These are phyloP conservation scores for Paecilomyces formosus DNA, from an alignment of 2,329 filamentous ascomycete genomes.

Conservation along the genomic window DNA sequence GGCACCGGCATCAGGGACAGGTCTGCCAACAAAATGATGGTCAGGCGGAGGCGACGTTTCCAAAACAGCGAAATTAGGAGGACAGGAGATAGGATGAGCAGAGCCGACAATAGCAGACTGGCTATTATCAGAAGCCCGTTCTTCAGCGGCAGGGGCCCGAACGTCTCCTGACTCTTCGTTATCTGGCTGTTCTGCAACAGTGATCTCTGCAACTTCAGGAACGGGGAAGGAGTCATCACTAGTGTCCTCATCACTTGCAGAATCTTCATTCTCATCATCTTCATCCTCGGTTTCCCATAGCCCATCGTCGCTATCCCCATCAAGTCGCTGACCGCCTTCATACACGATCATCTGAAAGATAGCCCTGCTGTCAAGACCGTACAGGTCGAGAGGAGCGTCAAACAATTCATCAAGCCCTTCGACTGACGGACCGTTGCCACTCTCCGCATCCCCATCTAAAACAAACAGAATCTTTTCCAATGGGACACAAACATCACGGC, in stretches of 20 bases:
- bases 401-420: conserved; percentile 14
- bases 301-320: conserved; percentile 35
- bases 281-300: conserved; percentile 36
- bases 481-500: conserved; percentile 43
- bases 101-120: conserved; percentile 1
- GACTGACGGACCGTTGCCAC: not conserved
- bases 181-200: not conserved
- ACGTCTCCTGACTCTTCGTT: conserved; percentile 4
- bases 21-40: conserved; percentile 32
- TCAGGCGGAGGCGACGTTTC: conserved; percentile 36
- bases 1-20: conserved; percentile 15
- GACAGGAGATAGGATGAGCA: conserved; percentile 8
- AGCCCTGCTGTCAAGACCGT: conserved; percentile 13
- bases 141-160: not conserved
- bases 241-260: not conserved
- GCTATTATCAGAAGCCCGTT: not conserved
- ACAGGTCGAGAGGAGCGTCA: conserved; percentile 6
- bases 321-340: conserved; percentile 35
- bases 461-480: conserved; percentile 44
- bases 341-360: conserved; percentile 33
- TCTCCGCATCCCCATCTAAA: conserved; percentile 19
- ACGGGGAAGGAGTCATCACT: not conserved
- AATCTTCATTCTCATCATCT: conserved; percentile 13
- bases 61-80: conserved; percentile 30
- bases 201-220: conserved; percentile 6